A percentile compares a stretch with the other conserved stretches of the same genome.
phyloP scores from a whole-genome alignment of 495 filamentous ascomycete genomes.

The Aspergillus baeticus region DNA sequence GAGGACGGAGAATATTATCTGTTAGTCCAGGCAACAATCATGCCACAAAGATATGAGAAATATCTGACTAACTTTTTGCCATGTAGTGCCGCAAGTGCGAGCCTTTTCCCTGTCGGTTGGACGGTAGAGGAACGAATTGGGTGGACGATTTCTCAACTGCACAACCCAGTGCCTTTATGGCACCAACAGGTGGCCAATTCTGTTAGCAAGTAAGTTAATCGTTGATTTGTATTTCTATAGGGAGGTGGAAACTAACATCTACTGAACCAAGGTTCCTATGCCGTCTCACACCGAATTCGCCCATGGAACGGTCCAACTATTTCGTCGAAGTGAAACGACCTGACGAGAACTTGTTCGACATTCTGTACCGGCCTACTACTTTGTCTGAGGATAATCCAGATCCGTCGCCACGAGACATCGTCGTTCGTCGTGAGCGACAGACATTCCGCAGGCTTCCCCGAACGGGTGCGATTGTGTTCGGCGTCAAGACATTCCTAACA shows the following conservation, averaged over 20 bases:
- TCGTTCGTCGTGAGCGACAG: conserved; percentile 54
- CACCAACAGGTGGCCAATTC: conserved; percentile 49
- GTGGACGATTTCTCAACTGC: conserved; percentile 51
- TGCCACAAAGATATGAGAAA: too few species aligned
- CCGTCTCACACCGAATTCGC: conserved; percentile 41
- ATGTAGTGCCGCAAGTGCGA: conserved; percentile 53
- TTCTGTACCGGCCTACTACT: conserved; percentile 34
- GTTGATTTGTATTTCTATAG: background rate
- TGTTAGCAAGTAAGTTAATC: conserved; percentile 48
- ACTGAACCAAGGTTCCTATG: conserved; percentile 41
- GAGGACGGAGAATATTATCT: conserved; percentile 48
- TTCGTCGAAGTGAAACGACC: conserved; percentile 50
- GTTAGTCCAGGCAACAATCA: conserved; percentile 31
- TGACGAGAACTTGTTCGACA: conserved; percentile 42
- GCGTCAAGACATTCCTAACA: conserved; percentile 53
- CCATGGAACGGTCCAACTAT: conserved; percentile 56
- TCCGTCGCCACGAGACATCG: conserved; percentile 39
- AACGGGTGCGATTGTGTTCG: conserved; percentile 50
- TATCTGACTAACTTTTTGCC: conserved; percentile 2
- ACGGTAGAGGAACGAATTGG: conserved; percentile 54
- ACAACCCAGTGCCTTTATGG: conserved; percentile 53
- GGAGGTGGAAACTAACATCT: conserved; percentile 1
- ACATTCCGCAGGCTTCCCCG: conserved; percentile 52
- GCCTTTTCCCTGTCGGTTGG: conserved; percentile 58
- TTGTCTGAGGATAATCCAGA: conserved; percentile 35